phyloP scores from a whole-genome alignment of 345 rosid species.

The Chamaenerion angustifolium region DNA sequence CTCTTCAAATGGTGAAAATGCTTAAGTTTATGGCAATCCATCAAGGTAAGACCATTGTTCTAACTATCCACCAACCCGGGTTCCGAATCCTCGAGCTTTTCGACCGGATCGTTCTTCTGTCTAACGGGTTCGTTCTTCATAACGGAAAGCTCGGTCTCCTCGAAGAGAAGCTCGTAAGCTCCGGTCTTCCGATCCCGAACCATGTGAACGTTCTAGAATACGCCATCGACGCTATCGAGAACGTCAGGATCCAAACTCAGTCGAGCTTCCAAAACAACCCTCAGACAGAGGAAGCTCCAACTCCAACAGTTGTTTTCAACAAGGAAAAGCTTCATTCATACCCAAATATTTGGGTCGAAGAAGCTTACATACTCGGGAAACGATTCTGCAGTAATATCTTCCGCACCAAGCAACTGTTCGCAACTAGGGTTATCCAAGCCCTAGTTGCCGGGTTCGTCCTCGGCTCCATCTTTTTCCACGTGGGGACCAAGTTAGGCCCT shows the following conservation, averaged over 20 bases:
- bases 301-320: background rate
- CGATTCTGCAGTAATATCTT: constrained; percentile 73
- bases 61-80: constrained; percentile 87
- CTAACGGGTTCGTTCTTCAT: constrained; percentile 46
- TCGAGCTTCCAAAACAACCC: too few relatives aligned
- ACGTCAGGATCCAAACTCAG: constrained; percentile 14
- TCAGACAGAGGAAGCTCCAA: too few relatives aligned
- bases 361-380: constrained; percentile 51
- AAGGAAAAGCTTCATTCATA: constrained; percentile 24
- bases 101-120: constrained; percentile 57
- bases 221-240: constrained; percentile 55
- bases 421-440: constrained; percentile 62
- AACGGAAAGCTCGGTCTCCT: constrained; percentile 45
- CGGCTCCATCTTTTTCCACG: constrained; percentile 61
- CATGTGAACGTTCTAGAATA: constrained; percentile 76
- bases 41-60: constrained; percentile 75
- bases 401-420: constrained; percentile 69
- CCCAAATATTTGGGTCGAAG: constrained; percentile 36
- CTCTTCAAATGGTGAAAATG: constrained; percentile 50
- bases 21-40: constrained; percentile 48
- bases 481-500: constrained; percentile 33
- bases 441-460: constrained; percentile 54
- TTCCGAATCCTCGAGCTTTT: constrained; percentile 67
- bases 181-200: constrained; percentile 45
- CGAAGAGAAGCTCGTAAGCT: constrained; percentile 35